These are phyloP conservation scores for Ophiostoma sp. DNA, from an alignment of 2,329 filamentous ascomycete genomes.

Conservation along the genomic window DNA sequence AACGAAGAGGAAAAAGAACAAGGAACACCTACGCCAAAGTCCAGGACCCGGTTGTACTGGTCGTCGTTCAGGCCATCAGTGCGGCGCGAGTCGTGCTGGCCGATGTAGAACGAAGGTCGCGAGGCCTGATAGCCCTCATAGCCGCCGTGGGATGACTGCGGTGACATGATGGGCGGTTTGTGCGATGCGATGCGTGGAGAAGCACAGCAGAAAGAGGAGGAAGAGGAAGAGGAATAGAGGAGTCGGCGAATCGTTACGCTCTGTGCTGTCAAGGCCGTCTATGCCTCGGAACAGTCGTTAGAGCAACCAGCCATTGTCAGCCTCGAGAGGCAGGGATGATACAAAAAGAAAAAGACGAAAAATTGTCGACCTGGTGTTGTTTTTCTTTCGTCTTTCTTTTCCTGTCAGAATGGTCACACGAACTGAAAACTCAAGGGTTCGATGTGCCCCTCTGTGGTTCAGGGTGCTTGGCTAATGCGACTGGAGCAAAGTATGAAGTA, in stretches of 20 bases:
- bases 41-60: conserved; percentile 67
- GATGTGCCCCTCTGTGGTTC: conserved; percentile 20
- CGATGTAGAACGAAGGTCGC: conserved; percentile 62
- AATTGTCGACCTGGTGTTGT: not conserved
- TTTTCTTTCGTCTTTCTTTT: not conserved
- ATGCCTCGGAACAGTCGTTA: not conserved
- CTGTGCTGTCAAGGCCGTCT: conserved; percentile 9
- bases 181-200: not conserved
- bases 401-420: not conserved
- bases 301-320: conserved; percentile 16
- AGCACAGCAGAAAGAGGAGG: not conserved
- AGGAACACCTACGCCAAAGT: conserved; percentile 69
- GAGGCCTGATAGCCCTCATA: conserved; percentile 35
- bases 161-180: conserved; percentile 11
- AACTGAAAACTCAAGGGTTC: conserved; percentile 15
- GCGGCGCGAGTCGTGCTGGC: conserved; percentile 70
- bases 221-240: not conserved
- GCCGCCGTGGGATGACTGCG: conserved; percentile 24
- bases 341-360: not conserved
- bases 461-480: conserved; percentile 23
- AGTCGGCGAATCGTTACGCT: not conserved
- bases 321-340: not conserved
- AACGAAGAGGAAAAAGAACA: not conserved
- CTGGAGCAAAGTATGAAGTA: conserved; percentile 23
- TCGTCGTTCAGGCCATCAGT: conserved; percentile 60